phyloP scores from a whole-genome alignment of 495 filamentous ascomycete species.

The Penicillium desertorum region DNA sequence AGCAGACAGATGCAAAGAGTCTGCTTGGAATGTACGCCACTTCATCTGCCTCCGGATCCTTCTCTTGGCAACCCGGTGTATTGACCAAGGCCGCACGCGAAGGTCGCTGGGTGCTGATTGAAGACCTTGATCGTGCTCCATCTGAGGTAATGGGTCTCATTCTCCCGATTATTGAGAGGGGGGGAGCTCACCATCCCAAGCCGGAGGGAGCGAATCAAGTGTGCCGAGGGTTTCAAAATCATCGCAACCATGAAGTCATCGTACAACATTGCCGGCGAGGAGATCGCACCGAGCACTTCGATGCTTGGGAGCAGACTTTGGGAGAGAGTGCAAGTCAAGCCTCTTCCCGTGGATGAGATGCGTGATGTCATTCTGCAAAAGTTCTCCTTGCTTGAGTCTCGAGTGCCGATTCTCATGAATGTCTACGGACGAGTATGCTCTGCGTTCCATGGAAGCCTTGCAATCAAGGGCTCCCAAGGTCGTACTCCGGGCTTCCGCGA shows the following conservation, averaged over 20 bases:
- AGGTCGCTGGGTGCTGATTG: slow-evolving; percentile 93
- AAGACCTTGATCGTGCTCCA: slow-evolving; percentile 95
- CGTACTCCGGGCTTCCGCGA: slow-evolving; percentile 68
- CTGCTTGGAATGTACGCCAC: slow-evolving; percentile 91
- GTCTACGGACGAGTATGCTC: slow-evolving; percentile 69
- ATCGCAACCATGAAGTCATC: slow-evolving; percentile 86
- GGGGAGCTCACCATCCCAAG: slow-evolving; percentile 84
- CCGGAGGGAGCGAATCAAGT: slow-evolving; percentile 79
- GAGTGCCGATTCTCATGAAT: slow-evolving; percentile 67
- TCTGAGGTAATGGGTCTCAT: slow-evolving; percentile 90
- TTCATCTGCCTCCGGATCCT: slow-evolving; percentile 78
- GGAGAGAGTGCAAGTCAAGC: slow-evolving; percentile 67
- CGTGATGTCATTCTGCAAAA: slow-evolving; percentile 66
- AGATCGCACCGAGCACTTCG: slow-evolving; percentile 51
- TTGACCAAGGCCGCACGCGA: slow-evolving; percentile 90
- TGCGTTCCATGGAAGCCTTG: slow-evolving; percentile 48
- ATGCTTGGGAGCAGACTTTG: slow-evolving; percentile 82
- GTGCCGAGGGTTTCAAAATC: slow-evolving; percentile 79
- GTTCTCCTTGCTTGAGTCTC: slow-evolving; percentile 67
- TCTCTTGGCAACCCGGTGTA: slow-evolving; percentile 90
- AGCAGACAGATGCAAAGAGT: slow-evolving; percentile 95
- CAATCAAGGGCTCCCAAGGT: slow-evolving; percentile 48
- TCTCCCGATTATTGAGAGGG: slow-evolving; percentile 82
- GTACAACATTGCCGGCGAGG: slow-evolving; percentile 67
- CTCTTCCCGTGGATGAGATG: slow-evolving; percentile 69